Percentiles rank a stretch among this genome's conserved stretches.
These are phyloP conservation scores for Phytophthora colocasiae DNA, from an alignment of 352 stramenopile species.

Conservation along the genomic window DNA sequence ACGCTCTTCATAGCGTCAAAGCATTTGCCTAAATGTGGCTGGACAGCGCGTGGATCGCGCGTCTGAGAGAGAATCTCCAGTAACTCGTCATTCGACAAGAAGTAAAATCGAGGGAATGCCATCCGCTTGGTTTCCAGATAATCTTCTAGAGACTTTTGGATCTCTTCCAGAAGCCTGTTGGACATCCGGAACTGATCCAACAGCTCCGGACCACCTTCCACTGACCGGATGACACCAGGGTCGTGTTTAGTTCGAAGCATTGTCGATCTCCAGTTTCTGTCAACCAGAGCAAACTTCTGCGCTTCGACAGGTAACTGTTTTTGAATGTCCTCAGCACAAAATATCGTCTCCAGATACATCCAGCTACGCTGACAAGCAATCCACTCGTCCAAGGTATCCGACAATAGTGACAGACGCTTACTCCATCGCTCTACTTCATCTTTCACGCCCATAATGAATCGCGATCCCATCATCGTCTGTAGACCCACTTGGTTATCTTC, in stretches of 20 bases:
- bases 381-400: conserved; percentile 87
- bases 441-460: conserved; percentile 92
- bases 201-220: conserved; percentile 76
- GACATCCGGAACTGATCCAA: conserved; percentile 87
- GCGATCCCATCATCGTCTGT: conserved; percentile 94
- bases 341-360: conserved; percentile 93
- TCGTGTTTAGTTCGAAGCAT: conserved; percentile 85
- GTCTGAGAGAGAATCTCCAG: conserved; percentile 93
- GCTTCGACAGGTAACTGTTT: conserved; percentile 88
- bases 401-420: conserved; percentile 87
- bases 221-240: conserved; percentile 76
- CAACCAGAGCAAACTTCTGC: conserved; percentile 86
- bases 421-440: conserved; percentile 92
- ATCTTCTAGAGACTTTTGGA: conserved; percentile 93
- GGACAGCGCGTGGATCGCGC: conserved; percentile 87
- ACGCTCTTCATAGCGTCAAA: conserved; percentile 95
- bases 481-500: conserved; percentile 94
- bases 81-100: conserved; percentile 93
- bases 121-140: conserved; percentile 94
- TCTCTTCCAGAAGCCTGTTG: conserved; percentile 90
- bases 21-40: conserved; percentile 92
- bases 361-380: conserved; percentile 85
- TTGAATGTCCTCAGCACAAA: conserved; percentile 90
- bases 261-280: conserved; percentile 87
- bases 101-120: conserved; percentile 93